Evolutionary conservation across 2,329 filamentous ascomycete species (phyloP), one percentile per base, ranked within the genome.

Genomic region (Mollisiaceae sp.): DNA sequence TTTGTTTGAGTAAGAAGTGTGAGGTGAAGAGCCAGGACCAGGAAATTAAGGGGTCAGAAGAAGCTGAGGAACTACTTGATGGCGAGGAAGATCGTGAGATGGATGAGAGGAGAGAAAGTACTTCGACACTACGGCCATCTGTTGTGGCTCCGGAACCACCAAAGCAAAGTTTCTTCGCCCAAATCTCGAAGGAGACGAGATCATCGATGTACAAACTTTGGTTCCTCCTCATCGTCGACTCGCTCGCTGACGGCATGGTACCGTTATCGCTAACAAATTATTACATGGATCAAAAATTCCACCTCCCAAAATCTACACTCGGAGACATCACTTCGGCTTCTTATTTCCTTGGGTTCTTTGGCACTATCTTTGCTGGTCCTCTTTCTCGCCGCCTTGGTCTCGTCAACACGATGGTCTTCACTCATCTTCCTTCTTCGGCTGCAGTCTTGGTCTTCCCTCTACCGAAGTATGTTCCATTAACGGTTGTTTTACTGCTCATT

Each of bases 391-490:
- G 83, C 82, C 2, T 82, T 14, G 85, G 85, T 2, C 84, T 92
- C 20, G 83, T 92, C 52, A 71, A 86, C 79, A 91, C 89, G 0
- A 92, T 92, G 89, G 88, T 91, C 4, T 90, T 91, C 73, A 91
- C 89, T 0, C 89, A 92, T 70, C 79, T 92, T 0, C 90, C 90
- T 0, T 91, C 89, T 0, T 70, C 78, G 11, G 64, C 68, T 12
- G 82, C 89, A 2, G 78, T 92, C 35, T 88, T 88, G 64, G 81
- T 91, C 1, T 74, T 74, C 36, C 71, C 72, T 2, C 22, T 69
- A 2, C 71, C 71, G 3, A 79, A 82, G 8, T 76, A 90, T 22
- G 84, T 92, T 18, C 83, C 85, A 0, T 71, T 88, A 0, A 83
- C 88, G 0, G 79, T 91, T 20, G 75, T 81, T 0, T 83, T 92